Evolutionary conservation across 331 rosid species (phyloP).

Genomic region (Erythrophleum ivorense): DNA sequence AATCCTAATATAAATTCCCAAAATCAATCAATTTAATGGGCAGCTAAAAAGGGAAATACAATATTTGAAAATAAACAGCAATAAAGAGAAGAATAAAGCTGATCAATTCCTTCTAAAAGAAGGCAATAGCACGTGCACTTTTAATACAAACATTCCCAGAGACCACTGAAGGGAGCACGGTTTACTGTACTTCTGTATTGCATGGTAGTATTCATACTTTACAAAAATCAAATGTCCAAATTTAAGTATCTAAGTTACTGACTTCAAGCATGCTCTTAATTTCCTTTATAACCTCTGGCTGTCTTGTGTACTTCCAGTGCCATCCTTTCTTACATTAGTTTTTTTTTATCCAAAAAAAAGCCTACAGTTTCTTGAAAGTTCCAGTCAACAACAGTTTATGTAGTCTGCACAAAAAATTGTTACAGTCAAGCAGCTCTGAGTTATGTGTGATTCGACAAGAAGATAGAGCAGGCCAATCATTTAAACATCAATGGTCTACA

Average conservation of each 20-base stretch:
- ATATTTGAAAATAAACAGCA: too few species aligned
- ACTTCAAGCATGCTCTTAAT: neutral
- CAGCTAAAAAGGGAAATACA: too few species aligned
- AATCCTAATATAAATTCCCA: too few species aligned
- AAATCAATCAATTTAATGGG: too few species aligned
- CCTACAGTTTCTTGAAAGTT: neutral
- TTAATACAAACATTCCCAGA: neutral
- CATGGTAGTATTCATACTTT: neutral
- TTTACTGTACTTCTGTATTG: neutral
- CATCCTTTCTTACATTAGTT: neutral
- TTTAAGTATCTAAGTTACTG: neutral
- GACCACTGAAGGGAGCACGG: neutral
- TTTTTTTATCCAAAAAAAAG: neutral
- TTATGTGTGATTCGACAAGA: conserved; percentile 9
- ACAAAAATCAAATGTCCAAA: neutral
- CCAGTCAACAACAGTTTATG: neutral
- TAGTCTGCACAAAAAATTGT: neutral
- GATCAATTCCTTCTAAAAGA: too few species aligned
- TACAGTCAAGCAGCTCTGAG: neutral
- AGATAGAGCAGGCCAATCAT: neutral
- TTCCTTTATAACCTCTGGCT: neutral
- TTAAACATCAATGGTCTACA: conserved; percentile 16
- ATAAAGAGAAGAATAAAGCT: too few species aligned
- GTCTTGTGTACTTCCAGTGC: neutral
- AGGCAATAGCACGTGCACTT: too few species aligned